These are phyloP conservation scores for Zygosaccharomyces lentus DNA, from an alignment of 805 yeast genomes.

Conservation along the genomic window DNA sequence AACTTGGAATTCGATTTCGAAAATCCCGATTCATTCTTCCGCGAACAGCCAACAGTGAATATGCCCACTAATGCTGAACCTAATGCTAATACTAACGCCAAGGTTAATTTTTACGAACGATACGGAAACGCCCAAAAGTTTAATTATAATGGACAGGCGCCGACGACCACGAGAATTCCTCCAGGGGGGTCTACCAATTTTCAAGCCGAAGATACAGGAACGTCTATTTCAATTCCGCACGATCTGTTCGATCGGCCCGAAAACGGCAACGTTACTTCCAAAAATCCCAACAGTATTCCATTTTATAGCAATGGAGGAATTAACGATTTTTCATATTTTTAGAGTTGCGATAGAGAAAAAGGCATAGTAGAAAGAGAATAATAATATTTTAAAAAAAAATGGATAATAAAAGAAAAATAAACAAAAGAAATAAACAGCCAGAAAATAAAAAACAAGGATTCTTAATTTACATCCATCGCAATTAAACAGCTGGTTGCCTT, in stretches of 20 bases:
- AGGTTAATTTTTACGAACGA: background rate
- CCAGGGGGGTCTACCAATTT: conserved; percentile 12
- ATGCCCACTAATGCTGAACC: background rate
- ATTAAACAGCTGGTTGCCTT: too few species aligned
- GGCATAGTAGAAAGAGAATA: background rate
- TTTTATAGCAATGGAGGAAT: conserved; percentile 8
- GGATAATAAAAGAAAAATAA: background rate
- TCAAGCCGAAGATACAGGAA: conserved; percentile 9
- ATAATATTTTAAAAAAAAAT: background rate
- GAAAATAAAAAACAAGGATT: background rate
- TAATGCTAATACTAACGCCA: background rate
- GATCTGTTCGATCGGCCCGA: conserved; percentile 1
- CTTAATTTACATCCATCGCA: background rate
- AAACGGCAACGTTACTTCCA: background rate
- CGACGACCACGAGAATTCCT: conserved; percentile 7
- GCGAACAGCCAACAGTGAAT: conserved; percentile 11
- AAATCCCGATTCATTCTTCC: conserved; percentile 20
- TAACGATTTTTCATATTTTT: conserved; percentile 10
- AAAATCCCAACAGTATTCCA: conserved; percentile 1
- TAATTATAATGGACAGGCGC: too few species aligned
- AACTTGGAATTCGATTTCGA: conserved; percentile 29
- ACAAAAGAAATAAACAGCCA: background rate
- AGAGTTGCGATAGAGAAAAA: background rate
- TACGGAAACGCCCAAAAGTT: background rate
- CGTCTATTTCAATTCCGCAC: conserved; percentile 1